Evolutionary conservation across 2,329 filamentous ascomycete species (phyloP), one percentile per base, ranked within the genome.

Genomic region (Hypoxylon sp.): DNA sequence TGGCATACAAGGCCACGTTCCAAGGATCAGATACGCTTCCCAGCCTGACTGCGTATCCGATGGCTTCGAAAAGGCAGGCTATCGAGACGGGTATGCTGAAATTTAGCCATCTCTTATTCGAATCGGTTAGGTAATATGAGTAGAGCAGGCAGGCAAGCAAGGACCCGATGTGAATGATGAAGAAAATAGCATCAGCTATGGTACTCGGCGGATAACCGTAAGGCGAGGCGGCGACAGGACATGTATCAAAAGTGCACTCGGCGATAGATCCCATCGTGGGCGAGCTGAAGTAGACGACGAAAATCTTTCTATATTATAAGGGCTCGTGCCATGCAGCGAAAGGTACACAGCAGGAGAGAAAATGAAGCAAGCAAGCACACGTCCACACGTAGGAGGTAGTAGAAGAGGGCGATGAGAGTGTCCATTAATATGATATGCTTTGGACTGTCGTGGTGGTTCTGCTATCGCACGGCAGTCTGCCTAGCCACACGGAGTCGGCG

Each of bases 171-270:
- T 71, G 68, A 51, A 74, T 64, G 34, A 66, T 43, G 11, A 70
- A 48, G 58, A 75, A 72, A 55, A 70, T 56, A 15, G 26, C 57
- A 30, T 64, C 67, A 8, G 64, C 69, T 30, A 57, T 44, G 7
- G 59, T 43, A 26, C 65, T 68, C 5, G 72, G 72, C 22, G 66
- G 68, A 56, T 72, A 72, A 54, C 72, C 71, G 46, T 72, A 74
- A 0, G 68, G 70, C 22, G 67, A 69, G 2, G 56, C 41, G 19
- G 68, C 56, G 43, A 71, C 59, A 10, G 63, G 55, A 52, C 71
- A 73, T 19, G 60, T 64, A 13, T 66, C 56, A 32, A 67, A 69
- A 3, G 48, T 65, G 49, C 71, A 73, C 3, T 62, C 57, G 46
- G 63, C 65, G 47, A 68, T 68, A 22, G 65, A 68, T 26, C 11